Evolutionary conservation across 1,139 yeast genomes (phyloP), one percentile per base, ranked within the genome.

Genomic region (Diutina neorugosa): DNA sequence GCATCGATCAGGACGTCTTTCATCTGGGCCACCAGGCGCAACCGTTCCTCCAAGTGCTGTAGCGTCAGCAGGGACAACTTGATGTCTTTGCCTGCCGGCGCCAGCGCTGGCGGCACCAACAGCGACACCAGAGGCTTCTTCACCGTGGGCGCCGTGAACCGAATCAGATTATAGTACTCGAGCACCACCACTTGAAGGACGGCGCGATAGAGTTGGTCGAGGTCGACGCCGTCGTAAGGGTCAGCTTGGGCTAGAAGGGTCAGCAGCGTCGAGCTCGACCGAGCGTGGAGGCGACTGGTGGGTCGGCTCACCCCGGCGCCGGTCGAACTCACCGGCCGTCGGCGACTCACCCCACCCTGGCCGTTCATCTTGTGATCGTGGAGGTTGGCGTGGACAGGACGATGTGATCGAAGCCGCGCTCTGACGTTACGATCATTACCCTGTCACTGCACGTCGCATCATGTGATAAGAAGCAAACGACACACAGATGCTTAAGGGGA

Each of bases 131-230:
- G 47, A 20, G 47, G 20, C 21, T 44, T 19, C 18, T 49, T 25
- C 51, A 40, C 47, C 21, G 51, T 18, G 11, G 52, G 52, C 3
- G 48, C 51, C 18, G 14, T 69, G 65, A 81, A 82, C 40, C 86
- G 64, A 3, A 83, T 84, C 61, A 81, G 86, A 57, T 76, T 78
- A 55, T 75, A 67, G 60, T 82, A 80, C 56, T 80, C 84, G 16
- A 81, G 63, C n/a, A 82, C 63, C 11, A 80, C 59, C 4, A 78
- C 67, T 60, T 78, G 79, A 46, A 82, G 60, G 2, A 76, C 71
- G 19, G 71, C 64, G 52, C 71, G 73, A 55, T 77, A 76, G 34
- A 76, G 61, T 44, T 63, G 63, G 23, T 54, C 46, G 23, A 55
- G 40, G 53, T 71, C 75, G 16, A 70, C 63, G 18, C 61, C 60